Percentiles rank a stretch among this genome's conserved stretches.
Conservation (phyloP, 768 basidiomycete species). For the Mrakia hoshinonis region DNA sequence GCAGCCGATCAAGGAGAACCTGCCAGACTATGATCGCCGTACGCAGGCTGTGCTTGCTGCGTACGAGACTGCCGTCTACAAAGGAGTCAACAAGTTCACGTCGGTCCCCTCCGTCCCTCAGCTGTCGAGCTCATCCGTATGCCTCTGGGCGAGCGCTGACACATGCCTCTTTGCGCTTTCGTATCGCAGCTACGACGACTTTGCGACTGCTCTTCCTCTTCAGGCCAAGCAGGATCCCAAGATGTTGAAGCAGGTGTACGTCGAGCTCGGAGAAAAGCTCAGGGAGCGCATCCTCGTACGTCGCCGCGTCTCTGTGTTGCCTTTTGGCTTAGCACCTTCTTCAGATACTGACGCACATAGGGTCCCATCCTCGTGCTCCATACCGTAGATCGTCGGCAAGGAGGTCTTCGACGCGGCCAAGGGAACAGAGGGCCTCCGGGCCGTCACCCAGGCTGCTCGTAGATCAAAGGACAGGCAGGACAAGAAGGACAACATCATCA, state of each 20-base stretch:
- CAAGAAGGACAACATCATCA: background rate
- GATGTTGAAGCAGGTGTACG: conserved; percentile 8
- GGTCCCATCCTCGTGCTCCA: background rate
- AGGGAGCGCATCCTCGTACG: conserved; percentile 12
- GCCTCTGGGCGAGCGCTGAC: background rate
- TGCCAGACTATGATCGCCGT: conserved; percentile 18
- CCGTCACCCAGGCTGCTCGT: conserved; percentile 12
- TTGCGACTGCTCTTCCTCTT: conserved; percentile 1
- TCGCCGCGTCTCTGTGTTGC: background rate
- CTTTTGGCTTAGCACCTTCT: background rate
- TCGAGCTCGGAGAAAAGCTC: conserved; percentile 21
- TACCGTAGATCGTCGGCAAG: conserved; percentile 4
- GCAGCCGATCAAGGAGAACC: conserved; percentile 19
- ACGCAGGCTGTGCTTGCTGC: conserved; percentile 16
- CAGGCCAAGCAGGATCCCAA: conserved; percentile 2
- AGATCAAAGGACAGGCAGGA: background rate
- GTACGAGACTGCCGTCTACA: conserved; percentile 20
- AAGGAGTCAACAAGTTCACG: conserved; percentile 28
- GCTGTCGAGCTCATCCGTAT: background rate
- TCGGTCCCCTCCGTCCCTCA: background rate
- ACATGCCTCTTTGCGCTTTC: background rate
- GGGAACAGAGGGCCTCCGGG: conserved; percentile 2
- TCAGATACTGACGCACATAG: background rate
- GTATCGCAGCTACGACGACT: conserved; percentile 19
- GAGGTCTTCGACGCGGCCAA: conserved; percentile 20